These are phyloP conservation scores for Xylaria intraflava DNA, from an alignment of 495 filamentous ascomycete species.

Conservation along the genomic window DNA sequence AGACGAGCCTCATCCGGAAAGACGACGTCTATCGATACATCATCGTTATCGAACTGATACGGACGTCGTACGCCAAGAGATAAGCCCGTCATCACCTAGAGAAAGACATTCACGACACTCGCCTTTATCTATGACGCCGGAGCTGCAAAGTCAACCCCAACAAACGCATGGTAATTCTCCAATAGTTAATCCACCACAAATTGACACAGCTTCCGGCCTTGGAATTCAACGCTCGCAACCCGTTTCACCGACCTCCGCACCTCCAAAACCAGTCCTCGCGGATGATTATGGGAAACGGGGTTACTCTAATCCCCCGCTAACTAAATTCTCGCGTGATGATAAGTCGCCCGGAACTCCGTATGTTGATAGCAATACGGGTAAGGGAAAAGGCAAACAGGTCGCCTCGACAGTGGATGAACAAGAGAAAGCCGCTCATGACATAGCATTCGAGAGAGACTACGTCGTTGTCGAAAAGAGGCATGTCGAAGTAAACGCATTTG, in stretches of 20 bases:
- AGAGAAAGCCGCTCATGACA: conserved; percentile 76
- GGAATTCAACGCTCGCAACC: conserved; percentile 37
- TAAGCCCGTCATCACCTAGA: conserved; percentile 24
- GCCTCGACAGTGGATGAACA: conserved; percentile 50
- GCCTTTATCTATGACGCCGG: conserved; percentile 31
- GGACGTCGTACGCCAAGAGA: conserved; percentile 24
- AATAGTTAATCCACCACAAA: conserved; percentile 28
- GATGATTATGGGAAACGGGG: conserved; percentile 29
- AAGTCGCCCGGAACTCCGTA: conserved; percentile 16
- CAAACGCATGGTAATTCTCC: conserved; percentile 11
- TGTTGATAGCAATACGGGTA: conserved; percentile 5
- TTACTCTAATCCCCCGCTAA: conserved; percentile 32
- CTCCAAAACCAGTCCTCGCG: conserved; percentile 24
- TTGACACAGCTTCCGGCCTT: conserved; percentile 36
- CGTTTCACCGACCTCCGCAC: conserved; percentile 35
- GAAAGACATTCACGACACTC: conserved; percentile 34
- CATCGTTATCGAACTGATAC: conserved; percentile 26
- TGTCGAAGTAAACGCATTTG: conserved; percentile 94
- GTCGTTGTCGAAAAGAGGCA: conserved; percentile 91
- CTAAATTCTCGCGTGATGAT: conserved; percentile 14
- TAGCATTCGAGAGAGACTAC: conserved; percentile 87
- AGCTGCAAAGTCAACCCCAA: conserved; percentile 21
- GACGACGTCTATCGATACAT: conserved; percentile 22
- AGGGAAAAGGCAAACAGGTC: conserved; percentile 23
- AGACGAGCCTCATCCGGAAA: conserved; percentile 21